phyloP scores from a whole-genome alignment of 2,329 filamentous ascomycete genomes.

The Penicillium brevicompactum region DNA sequence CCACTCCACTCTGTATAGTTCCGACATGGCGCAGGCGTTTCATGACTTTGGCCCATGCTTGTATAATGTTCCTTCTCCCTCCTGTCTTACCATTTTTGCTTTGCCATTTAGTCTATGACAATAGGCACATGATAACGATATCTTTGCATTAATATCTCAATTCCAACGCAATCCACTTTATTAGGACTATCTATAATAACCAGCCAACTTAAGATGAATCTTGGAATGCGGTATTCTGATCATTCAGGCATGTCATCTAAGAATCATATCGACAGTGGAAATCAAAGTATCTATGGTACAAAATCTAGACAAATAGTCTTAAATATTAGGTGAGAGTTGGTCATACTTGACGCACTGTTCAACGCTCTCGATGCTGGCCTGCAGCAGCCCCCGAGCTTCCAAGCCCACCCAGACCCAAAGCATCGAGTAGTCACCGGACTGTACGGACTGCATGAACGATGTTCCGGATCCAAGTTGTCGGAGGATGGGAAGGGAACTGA shows the following conservation, averaged over 20 bases:
- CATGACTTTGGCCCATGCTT: constrained; percentile 6
- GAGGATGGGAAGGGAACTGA: constrained; percentile 83
- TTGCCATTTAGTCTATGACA: constrained; percentile 8
- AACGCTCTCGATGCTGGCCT: constrained; percentile 86
- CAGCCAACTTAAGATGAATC: too few species aligned
- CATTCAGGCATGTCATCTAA: constrained; percentile 8
- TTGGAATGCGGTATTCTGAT: not conserved
- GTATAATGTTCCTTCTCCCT: constrained; percentile 10
- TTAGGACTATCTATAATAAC: not conserved
- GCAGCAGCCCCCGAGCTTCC: constrained; percentile 84
- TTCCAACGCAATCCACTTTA: not conserved
- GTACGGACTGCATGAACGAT: constrained; percentile 60
- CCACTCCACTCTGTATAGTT: constrained; percentile 27
- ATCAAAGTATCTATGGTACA: constrained; percentile 10
- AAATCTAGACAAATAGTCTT: constrained; percentile 9
- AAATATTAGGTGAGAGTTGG: constrained; percentile 83
- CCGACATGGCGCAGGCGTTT: constrained; percentile 30
- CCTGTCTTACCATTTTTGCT: constrained; percentile 9
- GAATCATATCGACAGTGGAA: constrained; percentile 2
- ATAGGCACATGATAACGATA: constrained; percentile 13
- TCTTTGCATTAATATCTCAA: constrained; percentile 1
- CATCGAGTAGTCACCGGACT: constrained; percentile 78
- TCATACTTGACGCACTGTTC: constrained; percentile 92
- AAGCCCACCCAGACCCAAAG: constrained; percentile 88
- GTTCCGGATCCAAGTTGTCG: constrained; percentile 75